These are phyloP conservation scores for Laguncularia racemosa DNA, from an alignment of 345 rosid species.

Conservation along the genomic window DNA sequence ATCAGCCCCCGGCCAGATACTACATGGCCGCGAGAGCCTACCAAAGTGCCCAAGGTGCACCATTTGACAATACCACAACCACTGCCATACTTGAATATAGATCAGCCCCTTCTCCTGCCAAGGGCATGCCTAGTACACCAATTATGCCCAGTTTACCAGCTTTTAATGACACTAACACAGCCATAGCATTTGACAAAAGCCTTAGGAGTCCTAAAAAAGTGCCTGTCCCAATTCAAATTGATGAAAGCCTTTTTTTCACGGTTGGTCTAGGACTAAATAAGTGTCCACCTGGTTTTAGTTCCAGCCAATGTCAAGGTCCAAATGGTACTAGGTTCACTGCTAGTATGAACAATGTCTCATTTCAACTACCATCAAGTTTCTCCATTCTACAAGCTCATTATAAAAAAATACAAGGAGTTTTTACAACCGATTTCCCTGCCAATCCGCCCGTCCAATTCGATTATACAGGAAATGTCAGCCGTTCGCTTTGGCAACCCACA, in stretches of 20 bases:
- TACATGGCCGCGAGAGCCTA: slow-evolving; percentile 76
- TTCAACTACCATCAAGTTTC: slow-evolving; percentile 52
- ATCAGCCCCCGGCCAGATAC: slow-evolving; percentile 57
- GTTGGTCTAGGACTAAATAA: slow-evolving; percentile 65
- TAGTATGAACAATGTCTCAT: slow-evolving; percentile 80
- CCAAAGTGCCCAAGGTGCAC: slow-evolving; percentile 65
- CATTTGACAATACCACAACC: slow-evolving; percentile 76
- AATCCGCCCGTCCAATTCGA: slow-evolving; percentile 59
- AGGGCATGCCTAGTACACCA: slow-evolving; percentile 26
- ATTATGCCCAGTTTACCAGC: slow-evolving; percentile 51
- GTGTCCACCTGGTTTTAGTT: slow-evolving; percentile 46
- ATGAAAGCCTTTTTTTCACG: slow-evolving; percentile 60
- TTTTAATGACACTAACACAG: slow-evolving; percentile 68
- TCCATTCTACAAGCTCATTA: slow-evolving; percentile 59
- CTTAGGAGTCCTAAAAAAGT: slow-evolving; percentile 41
- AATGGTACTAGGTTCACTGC: slow-evolving; percentile 85
- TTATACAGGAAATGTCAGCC: slow-evolving; percentile 73
- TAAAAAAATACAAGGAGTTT: slow-evolving; percentile 51
- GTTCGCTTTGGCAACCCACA: slow-evolving; percentile 53
- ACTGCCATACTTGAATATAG: slow-evolving; percentile 81
- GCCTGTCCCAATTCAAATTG: slow-evolving; percentile 56
- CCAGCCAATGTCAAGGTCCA: slow-evolving; percentile 56
- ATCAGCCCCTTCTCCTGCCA: slow-evolving; percentile 51
- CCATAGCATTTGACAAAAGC: slow-evolving; percentile 40
- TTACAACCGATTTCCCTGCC: slow-evolving; percentile 69